Evolutionary conservation across 805 yeast species (phyloP), one percentile per base, ranked within the genome.

Genomic region (Sugiyamaella smithiae): DNA sequence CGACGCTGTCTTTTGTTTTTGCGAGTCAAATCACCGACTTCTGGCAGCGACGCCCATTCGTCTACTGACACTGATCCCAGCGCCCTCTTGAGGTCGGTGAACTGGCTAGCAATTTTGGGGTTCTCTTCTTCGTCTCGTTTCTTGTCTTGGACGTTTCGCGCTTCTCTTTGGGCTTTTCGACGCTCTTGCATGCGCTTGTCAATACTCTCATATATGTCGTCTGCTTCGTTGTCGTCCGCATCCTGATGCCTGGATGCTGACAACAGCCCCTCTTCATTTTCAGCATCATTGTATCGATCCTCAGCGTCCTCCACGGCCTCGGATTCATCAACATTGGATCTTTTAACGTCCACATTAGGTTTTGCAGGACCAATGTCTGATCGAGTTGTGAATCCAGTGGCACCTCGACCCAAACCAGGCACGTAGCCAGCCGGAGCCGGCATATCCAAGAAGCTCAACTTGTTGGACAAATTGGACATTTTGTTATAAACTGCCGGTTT

Each of bases 391-490:
- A 93, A 90, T 4, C 97, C 98, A 1, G 87, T 78, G 1, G 97
- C 98, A 23, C 99, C 99, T 62, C 99, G 74, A 0, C 97, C 98
- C 5, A 89, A 67, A 22, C 99, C 99, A 2, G 98, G 85, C 35
- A 89, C 77, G 62, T 91, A 91, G 4, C 95, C 95, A 1, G 84
- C 78, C 0, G 99, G 99, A 0, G 98, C 84, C 52, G 81, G 81
- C 68, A 85, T 88, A 60, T 85, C 88, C 42, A 91, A 70, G 66
- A 93, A 93, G 52, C 64, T 63, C 17, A 36, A 38, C 29, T 36
- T 45, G 19, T 37, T 45, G 14, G 32, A 24, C 38, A 35, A n/a
- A 20, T 16, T 29, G 33, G 14, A 29, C 33, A n/a, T 8, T 26
- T 26, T 12, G 31, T n/a, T n/a, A n/a, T n/a, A n/a, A n/a, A n/a